A percentile compares a stretch with the other conserved stretches of the same genome.
Conservation (phyloP, 2,329 filamentous ascomycete species). For the Ascosphaera aggregata region DNA sequence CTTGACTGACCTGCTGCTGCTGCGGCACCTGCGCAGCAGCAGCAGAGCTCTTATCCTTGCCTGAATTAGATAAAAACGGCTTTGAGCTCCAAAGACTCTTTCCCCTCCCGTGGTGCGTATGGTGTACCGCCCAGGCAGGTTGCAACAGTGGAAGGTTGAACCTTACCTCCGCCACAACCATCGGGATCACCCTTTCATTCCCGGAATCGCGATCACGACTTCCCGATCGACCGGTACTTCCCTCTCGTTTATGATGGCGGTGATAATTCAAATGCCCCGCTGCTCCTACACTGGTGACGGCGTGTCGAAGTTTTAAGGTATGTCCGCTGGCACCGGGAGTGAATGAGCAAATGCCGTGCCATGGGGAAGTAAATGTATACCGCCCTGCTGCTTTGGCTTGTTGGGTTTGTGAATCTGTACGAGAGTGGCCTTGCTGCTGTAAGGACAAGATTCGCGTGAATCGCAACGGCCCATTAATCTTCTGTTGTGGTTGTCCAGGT, state of each 20-base stretch:
- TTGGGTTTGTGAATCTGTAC: not conserved
- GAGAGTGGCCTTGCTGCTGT: not conserved
- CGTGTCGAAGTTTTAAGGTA: constrained; percentile 50
- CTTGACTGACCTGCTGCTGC: constrained; percentile 7
- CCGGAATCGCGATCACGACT: not conserved
- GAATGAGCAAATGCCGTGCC: constrained; percentile 75
- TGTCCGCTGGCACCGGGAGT: constrained; percentile 53
- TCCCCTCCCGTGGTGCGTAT: not conserved
- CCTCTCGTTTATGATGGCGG: constrained; percentile 5
- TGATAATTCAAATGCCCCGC: not conserved
- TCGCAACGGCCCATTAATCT: not conserved
- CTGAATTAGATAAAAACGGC: not conserved
- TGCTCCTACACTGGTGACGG: constrained; percentile 17
- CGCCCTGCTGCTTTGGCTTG: constrained; percentile 11
- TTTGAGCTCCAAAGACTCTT: not conserved
- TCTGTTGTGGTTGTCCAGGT: not conserved
- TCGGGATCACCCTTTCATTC: not conserved
- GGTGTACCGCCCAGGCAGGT: not conserved
- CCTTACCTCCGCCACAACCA: constrained; percentile 41
- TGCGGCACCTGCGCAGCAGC: not conserved
- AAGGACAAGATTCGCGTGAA: not conserved
- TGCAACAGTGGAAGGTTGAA: constrained; percentile 51
- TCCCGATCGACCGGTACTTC: constrained; percentile 7
- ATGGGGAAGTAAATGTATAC: constrained; percentile 65
- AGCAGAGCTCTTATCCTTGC: not conserved